Base-by-base conservation (phyloP, 257 asterid genomes). In the Salvia hispanica region DNA sequence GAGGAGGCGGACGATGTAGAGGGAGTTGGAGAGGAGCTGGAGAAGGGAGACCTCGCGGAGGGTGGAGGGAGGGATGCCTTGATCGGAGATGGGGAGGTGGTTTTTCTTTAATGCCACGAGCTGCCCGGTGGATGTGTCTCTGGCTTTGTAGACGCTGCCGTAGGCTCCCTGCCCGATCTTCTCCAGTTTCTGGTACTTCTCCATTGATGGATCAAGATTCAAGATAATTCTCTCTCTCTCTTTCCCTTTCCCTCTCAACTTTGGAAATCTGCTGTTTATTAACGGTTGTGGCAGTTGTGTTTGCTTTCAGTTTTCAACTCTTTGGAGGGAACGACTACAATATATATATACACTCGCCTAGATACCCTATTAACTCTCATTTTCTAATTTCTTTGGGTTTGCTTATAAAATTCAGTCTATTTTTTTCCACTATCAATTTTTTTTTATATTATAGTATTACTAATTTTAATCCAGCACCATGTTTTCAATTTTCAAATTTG, bases 81-180 rank as follows among this genome's bases (percentile, higher is more conserved):
- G 97, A 68, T 93, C 98, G 56, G 90, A 97, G 96, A 88, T 93
- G 52, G 90, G 97, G 2, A 93, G 94, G 0, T 96, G 96, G 42
- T 97, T 90, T 73, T 93, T 93, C 86, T 93, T 93, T 21, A 93
- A 83, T 14, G 99, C 99, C 50, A 90, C 99, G 65, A 93, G 69
- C 69, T 85, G 96, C 0, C 99, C 99, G 0, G 99, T 88, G 11
- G 88, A 78, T 67, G 73, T 90, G 83, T 93, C 99, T 65, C 80
- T 90, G 16, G 99, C 99, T 81, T 88, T 93, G 90, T 93, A 90
- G 5, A 93, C 99, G 81, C 88, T 93, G 31, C 99, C 99, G 69
- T 93, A 93, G 0, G 99, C 88, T 15, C 99, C 99, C 78, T 93
- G 97, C 5, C 97, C 99, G 3, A 93, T 97, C 80, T 93, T 93